Base-by-base conservation (phyloP, 805 yeast genomes). In the Sugiyamaella floridensis region DNA sequence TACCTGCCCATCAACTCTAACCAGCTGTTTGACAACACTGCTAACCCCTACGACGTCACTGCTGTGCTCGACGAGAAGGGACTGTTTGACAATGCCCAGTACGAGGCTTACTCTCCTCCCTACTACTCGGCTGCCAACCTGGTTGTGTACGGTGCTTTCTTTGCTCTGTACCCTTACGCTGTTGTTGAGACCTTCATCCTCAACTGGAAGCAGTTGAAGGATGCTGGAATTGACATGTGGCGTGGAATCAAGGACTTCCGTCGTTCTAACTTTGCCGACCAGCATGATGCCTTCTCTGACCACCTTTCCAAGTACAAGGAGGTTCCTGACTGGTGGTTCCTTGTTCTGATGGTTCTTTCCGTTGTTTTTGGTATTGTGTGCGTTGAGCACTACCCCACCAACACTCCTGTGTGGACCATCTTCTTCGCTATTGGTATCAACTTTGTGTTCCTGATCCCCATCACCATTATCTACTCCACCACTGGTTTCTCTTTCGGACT, bases 311-410 rank as follows among this genome's bases (percentile, higher is more conserved):
- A 67, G 51, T 83, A 84, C 65, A 75, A 75, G 40, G 89, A 84
- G 57, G 87, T 82, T 18, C 93, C 95, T 1, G 85, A 81, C 58
- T 81, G 83, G 82, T 83, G 89, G 87, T 84, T 77, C 42, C 52
- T 79, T n/a, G 57, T 70, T 12, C 71, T 82, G 26, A 69, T 81
- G 8, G 57, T 71, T 1, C 66, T 77, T 43, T 66, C 75, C 66
- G 74, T 64, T 22, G 68, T 70, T 1, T 69, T 80, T 52, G 72
- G 76, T 63, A 78, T 65, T 48, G 72, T 71, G 4, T 61, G 70
- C 26, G 67, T 76, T 41, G 67, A 69, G 51, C 67, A 64, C 11
- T 76, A 75, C 67, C 58, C 59, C 15, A 70, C 70, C 61, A 77
- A 77, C 50, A 77, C 83, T 1, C 85, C 86, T 1, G 76, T 80